phyloP scores from a whole-genome alignment of 163 green algal genomes.

The Volvox carteri region DNA sequence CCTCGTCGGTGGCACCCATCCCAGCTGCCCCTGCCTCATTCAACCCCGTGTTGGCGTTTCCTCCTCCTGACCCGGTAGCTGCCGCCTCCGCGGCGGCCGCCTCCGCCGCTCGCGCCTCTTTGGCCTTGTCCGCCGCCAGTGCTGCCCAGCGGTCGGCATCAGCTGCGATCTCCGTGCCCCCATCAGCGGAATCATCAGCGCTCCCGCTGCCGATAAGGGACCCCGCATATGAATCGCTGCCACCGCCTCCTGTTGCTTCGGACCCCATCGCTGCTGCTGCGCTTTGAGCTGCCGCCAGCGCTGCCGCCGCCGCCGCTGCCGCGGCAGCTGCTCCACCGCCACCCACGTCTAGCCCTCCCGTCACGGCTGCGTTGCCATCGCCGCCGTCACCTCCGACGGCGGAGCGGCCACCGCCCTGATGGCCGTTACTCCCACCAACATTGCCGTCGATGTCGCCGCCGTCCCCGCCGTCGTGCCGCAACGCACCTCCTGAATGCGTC shows the following conservation, averaged over 20 bases:
- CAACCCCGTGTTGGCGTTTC: too few relatives aligned
- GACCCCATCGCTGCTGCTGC: too few relatives aligned
- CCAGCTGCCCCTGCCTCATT: background rate
- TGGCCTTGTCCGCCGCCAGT: background rate
- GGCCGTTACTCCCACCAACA: background rate
- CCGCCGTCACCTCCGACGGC: too few relatives aligned
- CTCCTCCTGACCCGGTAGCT: too few relatives aligned
- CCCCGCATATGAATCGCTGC: too few relatives aligned
- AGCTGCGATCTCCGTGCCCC: background rate
- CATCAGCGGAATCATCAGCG: background rate
- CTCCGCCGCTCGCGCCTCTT: background rate
- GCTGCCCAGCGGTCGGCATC: slow-evolving; percentile 5
- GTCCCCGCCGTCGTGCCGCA: background rate
- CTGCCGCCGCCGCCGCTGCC: background rate
- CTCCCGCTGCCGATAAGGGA: too few relatives aligned
- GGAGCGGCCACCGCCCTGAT: background rate
- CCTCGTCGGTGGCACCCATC: background rate
- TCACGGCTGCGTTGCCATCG: too few relatives aligned
- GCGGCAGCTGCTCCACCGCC: too few relatives aligned
- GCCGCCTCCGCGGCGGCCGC: too few relatives aligned
- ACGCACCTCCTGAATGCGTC: too few relatives aligned
- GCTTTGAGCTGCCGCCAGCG: background rate
- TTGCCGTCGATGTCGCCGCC: background rate
- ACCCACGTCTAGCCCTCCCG: too few relatives aligned
- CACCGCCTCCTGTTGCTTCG: too few relatives aligned